Evolutionary conservation across 1,284 basidiomycete species (phyloP).

Genomic region (Ustilago nuda): DNA sequence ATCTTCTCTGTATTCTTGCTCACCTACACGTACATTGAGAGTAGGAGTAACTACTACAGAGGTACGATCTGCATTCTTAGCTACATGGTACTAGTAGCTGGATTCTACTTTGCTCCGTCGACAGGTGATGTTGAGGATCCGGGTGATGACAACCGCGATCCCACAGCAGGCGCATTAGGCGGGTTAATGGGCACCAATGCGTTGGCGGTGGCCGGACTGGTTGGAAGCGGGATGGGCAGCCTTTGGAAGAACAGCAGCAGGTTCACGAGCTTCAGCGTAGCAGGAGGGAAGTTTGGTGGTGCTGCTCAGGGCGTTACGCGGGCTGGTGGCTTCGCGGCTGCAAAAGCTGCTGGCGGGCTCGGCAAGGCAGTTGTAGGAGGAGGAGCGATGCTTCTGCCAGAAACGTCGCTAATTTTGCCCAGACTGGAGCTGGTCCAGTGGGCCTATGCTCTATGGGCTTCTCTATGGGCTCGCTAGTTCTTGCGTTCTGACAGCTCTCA

Average conservation of each 20-base stretch:
- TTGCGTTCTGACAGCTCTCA: background rate
- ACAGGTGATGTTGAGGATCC: conserved; percentile 61
- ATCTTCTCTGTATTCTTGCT: conserved; percentile 84
- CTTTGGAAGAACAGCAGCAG: conserved; percentile 1
- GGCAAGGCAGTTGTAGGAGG: conserved; percentile 1
- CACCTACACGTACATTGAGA: conserved; percentile 99
- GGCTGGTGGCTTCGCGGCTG: conserved; percentile 9
- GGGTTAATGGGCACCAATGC: conserved; percentile 4
- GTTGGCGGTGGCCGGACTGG: conserved; percentile 5
- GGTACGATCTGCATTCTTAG: conserved; percentile 66
- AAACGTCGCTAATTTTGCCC: conserved; percentile 19
- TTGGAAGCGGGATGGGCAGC: background rate
- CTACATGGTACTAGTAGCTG: conserved; percentile 64
- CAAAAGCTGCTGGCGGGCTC: background rate
- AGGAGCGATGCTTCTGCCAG: conserved; percentile 13
- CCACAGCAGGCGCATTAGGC: background rate
- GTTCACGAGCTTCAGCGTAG: conserved; percentile 19
- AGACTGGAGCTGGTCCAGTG: conserved; percentile 20
- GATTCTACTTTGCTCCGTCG: conserved; percentile 67
- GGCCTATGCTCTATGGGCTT: conserved; percentile 36
- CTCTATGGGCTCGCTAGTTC: conserved; percentile 36
- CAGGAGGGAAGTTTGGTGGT: conserved; percentile 37
- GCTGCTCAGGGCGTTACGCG: conserved; percentile 14
- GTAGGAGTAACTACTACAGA: conserved; percentile 87
- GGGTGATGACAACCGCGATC: conserved; percentile 45